Evolutionary conservation across 192 early-diverging fungal genomes (phyloP).

Genomic region (Backusella luteola): DNA sequence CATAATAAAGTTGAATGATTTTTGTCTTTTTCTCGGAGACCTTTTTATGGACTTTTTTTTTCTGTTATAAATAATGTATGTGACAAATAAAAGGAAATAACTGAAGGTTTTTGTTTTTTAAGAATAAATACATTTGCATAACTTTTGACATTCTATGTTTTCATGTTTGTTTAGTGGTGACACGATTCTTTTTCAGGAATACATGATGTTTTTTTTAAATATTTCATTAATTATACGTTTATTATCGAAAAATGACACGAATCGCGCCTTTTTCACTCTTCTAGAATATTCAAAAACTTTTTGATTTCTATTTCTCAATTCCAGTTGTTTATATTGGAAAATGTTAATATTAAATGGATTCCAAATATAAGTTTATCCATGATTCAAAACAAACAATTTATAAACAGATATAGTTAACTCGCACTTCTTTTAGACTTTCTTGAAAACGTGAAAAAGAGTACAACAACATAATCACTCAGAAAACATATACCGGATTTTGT

Average conservation of each 20-base stretch:
- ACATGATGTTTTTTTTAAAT: neutral
- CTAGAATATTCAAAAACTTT: neutral
- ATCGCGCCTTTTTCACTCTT: neutral
- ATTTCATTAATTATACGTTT: too few relatives aligned
- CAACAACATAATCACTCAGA: neutral
- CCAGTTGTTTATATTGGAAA: neutral
- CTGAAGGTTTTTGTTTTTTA: neutral
- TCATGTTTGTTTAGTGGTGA: neutral
- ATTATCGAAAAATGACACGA: neutral
- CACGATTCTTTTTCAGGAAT: neutral
- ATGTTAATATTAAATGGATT: neutral
- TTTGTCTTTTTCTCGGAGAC: neutral
- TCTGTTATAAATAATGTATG: neutral
- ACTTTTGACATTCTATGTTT: neutral
- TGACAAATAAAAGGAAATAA: neutral
- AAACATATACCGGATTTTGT: too few relatives aligned
- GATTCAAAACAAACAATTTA: neutral
- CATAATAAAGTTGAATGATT: neutral
- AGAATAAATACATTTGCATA: neutral
- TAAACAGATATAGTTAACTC: neutral
- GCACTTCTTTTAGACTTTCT: neutral
- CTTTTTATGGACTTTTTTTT: neutral
- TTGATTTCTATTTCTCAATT: neutral
- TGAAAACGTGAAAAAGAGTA: neutral
- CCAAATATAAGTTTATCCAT: neutral